Evolutionary conservation across 176 grass and related monocot species (phyloP), one percentile per base, ranked within the genome.

Genomic region (Oryza glumipatula): DNA sequence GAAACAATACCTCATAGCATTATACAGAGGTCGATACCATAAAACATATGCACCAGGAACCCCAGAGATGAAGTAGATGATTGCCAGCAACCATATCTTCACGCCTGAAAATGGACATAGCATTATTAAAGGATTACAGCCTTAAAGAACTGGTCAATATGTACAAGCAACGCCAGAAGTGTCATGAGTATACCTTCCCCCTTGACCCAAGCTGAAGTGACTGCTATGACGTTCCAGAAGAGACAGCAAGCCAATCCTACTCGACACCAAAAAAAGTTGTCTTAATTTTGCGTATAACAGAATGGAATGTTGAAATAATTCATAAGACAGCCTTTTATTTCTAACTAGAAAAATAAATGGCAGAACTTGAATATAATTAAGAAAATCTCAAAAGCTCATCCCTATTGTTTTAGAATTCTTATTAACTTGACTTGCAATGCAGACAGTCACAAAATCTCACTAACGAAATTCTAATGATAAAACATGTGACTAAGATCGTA

Each of bases 1-100:
- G 73, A 47, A 51, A 83, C 4, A 72, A 76, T 66, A 70, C 97
- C 97, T 99, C 90, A 94, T 91, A 74, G 97, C 97, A 94, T 94
- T 92, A 90, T 99, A 99, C 56, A 96, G 94, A 86, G 97, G 94
- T 39, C 94, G 90, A 81, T 99, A 99, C 97, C 97, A 99, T 80
- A 96, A 88, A 43, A 96, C 88, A 88, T 94, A 99, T 84, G 93
- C 94, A 88, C 97, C 94, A 74, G 94, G 97, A 84, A 99, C 97
- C 51, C 97, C 97, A 77, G 92, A 86, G 51, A 99, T 91, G 72
- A 99, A 96, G 86, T 99, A 99, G 83, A 99, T 96, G 80, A 99
- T 94, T 60, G 97, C 94, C 72, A 99, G 82, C 68, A 99, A 86
- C 97, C 94, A 99, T 48, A 99, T 99, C 82, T 94, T 99, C 77